Base-by-base conservation (phyloP, 306 rosid genomes). In the Quercus variabilis region DNA sequence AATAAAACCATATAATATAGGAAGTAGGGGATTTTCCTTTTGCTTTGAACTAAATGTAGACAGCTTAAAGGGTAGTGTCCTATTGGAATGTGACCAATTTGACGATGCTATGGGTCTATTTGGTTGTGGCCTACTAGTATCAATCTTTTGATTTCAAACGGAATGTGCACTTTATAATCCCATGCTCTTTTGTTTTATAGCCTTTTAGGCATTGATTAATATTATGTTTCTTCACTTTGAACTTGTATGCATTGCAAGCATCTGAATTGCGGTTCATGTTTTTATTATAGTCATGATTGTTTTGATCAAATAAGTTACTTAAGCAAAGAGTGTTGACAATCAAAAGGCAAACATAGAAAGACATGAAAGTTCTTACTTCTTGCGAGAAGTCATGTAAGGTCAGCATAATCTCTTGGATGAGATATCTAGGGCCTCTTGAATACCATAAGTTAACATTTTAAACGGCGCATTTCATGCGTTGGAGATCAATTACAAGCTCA, bases 1-100 rank as follows among this genome's bases (percentile, higher is more conserved):
- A 77, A 74, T 64, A 52, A 71, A 69, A 63, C 70, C 60, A 58
- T 72, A 55, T n/a, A 31, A 58, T 72, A 68, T 25, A 25, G 38
- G 76, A 77, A 46, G 54, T 56, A 23, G 33, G 49, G 58, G 67
- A 54, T 56, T 57, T 10, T 59, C 23, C 33, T 23, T 59, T 23
- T 21, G 23, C 17, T 11, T 59, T 3, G 70, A 64, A 30, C 43
- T 30, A 64, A 5, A 28, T 30, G 2, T 8, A 1, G 41, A 64
- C 70, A 28, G 20, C 11, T 64, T 64, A 30, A 62, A 30, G 46
- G 13, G 13, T 15, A 14, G 18, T 11, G 70, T 30, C 23, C 23
- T 28, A 30, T 64, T 64, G n/a, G 17, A 41, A 64, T 15, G 46
- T 64, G 20, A 28, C 31, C 41, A 64, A 30, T 64, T 20, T 15